phyloP scores from a whole-genome alignment of 2,329 filamentous ascomycete genomes.

The Phaeosphaeria sp. region DNA sequence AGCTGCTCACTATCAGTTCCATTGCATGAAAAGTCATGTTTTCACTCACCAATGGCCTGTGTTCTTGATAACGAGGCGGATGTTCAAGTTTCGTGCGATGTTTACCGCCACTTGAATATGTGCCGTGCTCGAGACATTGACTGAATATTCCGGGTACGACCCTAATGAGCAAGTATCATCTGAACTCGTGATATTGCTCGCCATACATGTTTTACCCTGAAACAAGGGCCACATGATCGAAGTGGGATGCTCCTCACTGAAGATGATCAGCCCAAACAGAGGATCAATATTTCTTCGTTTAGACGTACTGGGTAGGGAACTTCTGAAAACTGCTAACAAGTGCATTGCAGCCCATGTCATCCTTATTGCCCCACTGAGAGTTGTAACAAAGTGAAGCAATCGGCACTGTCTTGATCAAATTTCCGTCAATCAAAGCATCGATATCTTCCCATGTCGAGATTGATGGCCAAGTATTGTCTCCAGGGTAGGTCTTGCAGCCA shows the following conservation, averaged over 20 bases:
- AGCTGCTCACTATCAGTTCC: background rate
- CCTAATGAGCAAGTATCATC: slow-evolving; percentile 14
- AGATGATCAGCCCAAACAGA: background rate
- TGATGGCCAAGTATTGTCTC: slow-evolving; percentile 24
- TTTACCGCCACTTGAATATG: slow-evolving; percentile 16
- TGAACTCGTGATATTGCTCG: background rate
- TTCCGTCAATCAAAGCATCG: slow-evolving; percentile 19
- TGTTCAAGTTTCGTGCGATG: slow-evolving; percentile 1
- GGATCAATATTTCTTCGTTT: background rate
- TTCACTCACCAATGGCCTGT: slow-evolving; percentile 18
- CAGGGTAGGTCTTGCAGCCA: slow-evolving; percentile 30
- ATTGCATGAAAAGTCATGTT: background rate
- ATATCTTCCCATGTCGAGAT: slow-evolving; percentile 22
- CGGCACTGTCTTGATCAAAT: slow-evolving; percentile 26
- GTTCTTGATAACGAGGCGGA: slow-evolving; percentile 23
- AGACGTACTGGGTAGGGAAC: background rate
- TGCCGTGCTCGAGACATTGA: slow-evolving; percentile 15
- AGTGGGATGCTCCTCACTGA: slow-evolving; percentile 19
- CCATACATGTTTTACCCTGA: slow-evolving; percentile 31
- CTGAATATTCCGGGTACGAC: slow-evolving; percentile 10
- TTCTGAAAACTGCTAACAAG: slow-evolving; percentile 16
- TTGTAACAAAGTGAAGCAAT: slow-evolving; percentile 32
- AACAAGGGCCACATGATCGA: slow-evolving; percentile 35
- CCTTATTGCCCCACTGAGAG: slow-evolving; percentile 11
- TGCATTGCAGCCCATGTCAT: slow-evolving; percentile 19